Percentiles rank a stretch among this genome's conserved stretches.
phyloP scores from a whole-genome alignment of 768 basidiomycete genomes.

The Leccinum uliginosum region DNA sequence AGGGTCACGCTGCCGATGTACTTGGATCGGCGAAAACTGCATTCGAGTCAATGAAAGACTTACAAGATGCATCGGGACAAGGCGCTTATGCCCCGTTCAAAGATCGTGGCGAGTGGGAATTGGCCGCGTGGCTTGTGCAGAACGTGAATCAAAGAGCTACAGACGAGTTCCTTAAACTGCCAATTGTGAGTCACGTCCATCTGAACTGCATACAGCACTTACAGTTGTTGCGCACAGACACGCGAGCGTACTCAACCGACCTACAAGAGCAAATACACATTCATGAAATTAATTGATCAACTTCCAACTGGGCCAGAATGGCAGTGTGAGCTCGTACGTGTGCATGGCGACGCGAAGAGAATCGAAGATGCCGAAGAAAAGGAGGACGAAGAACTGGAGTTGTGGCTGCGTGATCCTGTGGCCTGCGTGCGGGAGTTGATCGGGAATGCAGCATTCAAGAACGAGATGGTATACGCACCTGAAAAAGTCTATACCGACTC shows the following conservation, averaged over 20 bases:
- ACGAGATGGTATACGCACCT: no score
- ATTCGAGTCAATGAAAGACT: background rate
- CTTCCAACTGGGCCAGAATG: no score
- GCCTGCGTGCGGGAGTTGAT: no score
- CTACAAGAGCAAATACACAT: background rate
- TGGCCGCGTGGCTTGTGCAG: background rate
- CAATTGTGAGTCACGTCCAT: background rate
- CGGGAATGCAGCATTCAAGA: no score
- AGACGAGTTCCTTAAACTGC: background rate
- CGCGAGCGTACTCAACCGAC: background rate
- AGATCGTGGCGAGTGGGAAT: background rate
- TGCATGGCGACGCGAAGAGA: no score
- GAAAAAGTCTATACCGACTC: no score
- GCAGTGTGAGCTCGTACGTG: no score
- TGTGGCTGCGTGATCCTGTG: no score
- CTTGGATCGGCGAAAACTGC: background rate
- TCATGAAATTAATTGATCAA: background rate
- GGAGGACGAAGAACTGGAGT: no score
- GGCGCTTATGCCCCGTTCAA: background rate
- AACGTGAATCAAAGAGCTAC: background rate
- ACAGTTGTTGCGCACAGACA: background rate
- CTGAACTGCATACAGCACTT: background rate
- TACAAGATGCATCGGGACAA: background rate
- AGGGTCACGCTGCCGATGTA: background rate
- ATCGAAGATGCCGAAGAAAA: no score